phyloP scores from a whole-genome alignment of 2,329 filamentous ascomycete genomes.

The Boeremia exigua region DNA sequence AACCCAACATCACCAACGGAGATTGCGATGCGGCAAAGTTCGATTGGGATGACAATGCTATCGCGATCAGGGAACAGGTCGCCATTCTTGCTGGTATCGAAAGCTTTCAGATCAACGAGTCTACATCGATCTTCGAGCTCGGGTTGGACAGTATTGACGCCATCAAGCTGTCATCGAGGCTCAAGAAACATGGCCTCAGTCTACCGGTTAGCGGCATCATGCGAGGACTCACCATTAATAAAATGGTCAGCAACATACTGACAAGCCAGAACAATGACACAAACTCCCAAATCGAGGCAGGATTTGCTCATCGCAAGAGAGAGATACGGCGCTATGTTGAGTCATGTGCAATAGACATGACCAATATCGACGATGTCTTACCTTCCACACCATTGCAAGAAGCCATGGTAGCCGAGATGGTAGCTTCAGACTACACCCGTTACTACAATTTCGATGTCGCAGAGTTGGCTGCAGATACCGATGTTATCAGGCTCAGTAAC shows the following conservation, averaged over 20 bases:
- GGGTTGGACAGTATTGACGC: conserved; percentile 92
- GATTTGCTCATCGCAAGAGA: conserved; percentile 28
- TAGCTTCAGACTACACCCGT: conserved; percentile 71
- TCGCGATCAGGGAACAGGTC: conserved; percentile 65
- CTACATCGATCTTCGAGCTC: conserved; percentile 76
- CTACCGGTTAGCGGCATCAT: conserved; percentile 80
- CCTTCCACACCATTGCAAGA: conserved; percentile 87
- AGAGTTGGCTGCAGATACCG: conserved; percentile 60
- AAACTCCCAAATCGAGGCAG: conserved; percentile 5
- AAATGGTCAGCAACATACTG: conserved; percentile 56
- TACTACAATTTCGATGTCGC: conserved; percentile 90
- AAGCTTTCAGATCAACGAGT: conserved; percentile 59
- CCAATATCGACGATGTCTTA: conserved; percentile 64
- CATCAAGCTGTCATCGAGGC: conserved; percentile 78
- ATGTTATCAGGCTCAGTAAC: conserved; percentile 61
- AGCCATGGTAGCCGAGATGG: conserved; percentile 82
- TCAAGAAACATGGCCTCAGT: conserved; percentile 66
- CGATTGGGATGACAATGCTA: conserved; percentile 64
- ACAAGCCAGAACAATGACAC: background rate
- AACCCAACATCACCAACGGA: background rate
- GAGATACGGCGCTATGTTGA: conserved; percentile 50
- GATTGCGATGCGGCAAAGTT: conserved; percentile 48
- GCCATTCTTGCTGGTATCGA: conserved; percentile 65
- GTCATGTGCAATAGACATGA: conserved; percentile 42
- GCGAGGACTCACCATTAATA: conserved; percentile 70